Evolutionary conservation across 208 protist genomes (phyloP), one percentile per base, ranked within the genome.

Genomic region (Leishmania tarentolae): DNA sequence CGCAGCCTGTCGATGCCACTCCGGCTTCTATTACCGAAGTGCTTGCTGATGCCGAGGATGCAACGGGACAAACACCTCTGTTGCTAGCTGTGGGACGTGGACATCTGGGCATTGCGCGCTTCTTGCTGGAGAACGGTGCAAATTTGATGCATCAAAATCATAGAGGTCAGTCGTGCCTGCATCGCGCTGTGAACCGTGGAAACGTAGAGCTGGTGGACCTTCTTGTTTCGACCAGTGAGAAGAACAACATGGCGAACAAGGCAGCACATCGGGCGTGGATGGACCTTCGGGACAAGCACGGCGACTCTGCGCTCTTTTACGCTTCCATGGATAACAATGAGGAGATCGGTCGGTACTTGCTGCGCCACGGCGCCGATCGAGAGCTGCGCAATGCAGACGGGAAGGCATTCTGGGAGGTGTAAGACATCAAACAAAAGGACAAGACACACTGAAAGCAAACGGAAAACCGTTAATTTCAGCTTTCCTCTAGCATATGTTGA

Each of bases 321-420:
- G 95, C 95, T 2, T 96, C 94, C 9, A 91, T 92, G 89, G 95
- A 98, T 53, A 95, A 98, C 78, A 97, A 98, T 70, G 93, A 97
- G 75, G 95, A 98, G 73, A 68, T 98, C 2, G 95, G 95, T 1
- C 83, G 89, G 35, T 96, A 90, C 75, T 81, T 98, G 47, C 79
- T 98, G 53, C 94, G 88, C 57, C 90, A 95, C 73, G 95, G 94
- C 8, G 92, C 93, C 6, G 87, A 96, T 59, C 86, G 93, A 35
- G 89, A 97, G 28, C 63, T 96, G 53, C 86, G 90, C 35, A 98
- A 98, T 83, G 95, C 95, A 80, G 93, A 96, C 8, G 95, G 95
- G 61, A 97, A 97, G 79, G 76, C 91, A 44, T 98, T 97, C 82
- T 97, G 91, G 89, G 94, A 98, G 77, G 88, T 98, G 24, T 98